Conservation (phyloP, 2,329 filamentous ascomycete species). For the Talaromyces sp. region DNA sequence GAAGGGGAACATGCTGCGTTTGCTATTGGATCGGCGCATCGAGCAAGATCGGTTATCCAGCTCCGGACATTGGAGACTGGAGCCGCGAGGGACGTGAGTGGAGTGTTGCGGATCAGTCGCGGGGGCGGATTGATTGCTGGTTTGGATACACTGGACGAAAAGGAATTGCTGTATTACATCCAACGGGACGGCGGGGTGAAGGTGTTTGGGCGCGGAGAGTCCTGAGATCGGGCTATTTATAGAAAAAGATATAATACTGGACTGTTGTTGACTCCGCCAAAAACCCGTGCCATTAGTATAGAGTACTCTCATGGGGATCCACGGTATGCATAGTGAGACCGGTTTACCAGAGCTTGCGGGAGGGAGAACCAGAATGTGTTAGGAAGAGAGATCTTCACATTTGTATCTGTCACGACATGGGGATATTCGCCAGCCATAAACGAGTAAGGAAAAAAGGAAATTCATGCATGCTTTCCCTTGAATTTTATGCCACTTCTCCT, state of each 20-base stretch:
- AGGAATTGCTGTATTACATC: slow-evolving; percentile 80
- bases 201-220: slow-evolving; percentile 82
- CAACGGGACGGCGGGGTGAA: slow-evolving; percentile 75
- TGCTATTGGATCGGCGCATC: slow-evolving; percentile 71
- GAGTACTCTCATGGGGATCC: not conserved
- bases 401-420: slow-evolving; percentile 40
- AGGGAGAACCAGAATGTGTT: slow-evolving; percentile 9
- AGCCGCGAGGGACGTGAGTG: slow-evolving; percentile 86
- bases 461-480: slow-evolving; percentile 41
- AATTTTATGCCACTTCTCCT: slow-evolving; percentile 30
- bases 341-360: not conserved
- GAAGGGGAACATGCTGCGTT: slow-evolving; percentile 74
- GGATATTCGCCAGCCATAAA: slow-evolving; percentile 44
- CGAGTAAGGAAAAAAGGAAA: slow-evolving; percentile 38
- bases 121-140: slow-evolving; percentile 50
- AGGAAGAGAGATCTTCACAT: slow-evolving; percentile 41
- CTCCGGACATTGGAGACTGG: slow-evolving; percentile 81
- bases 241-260: not conserved
- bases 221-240: slow-evolving; percentile 21
- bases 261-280: too few relatives aligned
- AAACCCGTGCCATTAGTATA: not conserved
- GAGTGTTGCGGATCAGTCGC: slow-evolving; percentile 75
- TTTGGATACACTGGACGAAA: slow-evolving; percentile 50
- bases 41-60: slow-evolving; percentile 70
- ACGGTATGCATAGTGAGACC: not conserved